Conservation (phyloP, 2,329 filamentous ascomycete genomes). For the Alternaria tenuissima region DNA sequence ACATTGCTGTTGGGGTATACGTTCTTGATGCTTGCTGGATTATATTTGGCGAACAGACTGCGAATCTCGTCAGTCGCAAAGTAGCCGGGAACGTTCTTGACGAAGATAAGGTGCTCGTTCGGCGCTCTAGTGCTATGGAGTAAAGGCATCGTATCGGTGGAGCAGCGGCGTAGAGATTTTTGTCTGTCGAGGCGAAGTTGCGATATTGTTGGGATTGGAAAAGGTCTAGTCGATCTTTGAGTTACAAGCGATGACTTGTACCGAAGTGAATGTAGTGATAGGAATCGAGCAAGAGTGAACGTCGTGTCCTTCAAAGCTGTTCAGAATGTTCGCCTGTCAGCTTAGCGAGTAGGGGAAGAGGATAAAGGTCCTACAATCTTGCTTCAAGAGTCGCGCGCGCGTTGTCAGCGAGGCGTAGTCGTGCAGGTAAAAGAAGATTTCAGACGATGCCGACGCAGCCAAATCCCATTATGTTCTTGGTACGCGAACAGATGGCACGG, state of each 20-base stretch:
- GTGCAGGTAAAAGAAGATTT: neutral
- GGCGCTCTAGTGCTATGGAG: neutral
- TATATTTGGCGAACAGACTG: conserved; percentile 14
- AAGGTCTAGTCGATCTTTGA: neutral
- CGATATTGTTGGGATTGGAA: neutral
- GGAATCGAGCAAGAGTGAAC: neutral
- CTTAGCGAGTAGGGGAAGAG: neutral
- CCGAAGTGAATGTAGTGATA: conserved; percentile 2
- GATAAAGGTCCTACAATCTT: neutral
- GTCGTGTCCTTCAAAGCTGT: neutral
- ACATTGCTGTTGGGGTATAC: conserved; percentile 23
- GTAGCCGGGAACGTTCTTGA: conserved; percentile 30
- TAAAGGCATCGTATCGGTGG: conserved; percentile 2
- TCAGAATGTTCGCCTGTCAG: neutral
- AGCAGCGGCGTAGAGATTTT: neutral
- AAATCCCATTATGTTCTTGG: neutral
- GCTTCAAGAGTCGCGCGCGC: neutral
- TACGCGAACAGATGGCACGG: neutral
- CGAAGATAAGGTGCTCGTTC: conserved; percentile 28
- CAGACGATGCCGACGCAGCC: neutral
- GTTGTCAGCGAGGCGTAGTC: neutral
- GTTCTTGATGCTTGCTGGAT: conserved; percentile 25
- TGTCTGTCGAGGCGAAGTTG: neutral
- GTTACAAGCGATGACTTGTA: neutral
- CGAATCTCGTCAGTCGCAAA: conserved; percentile 6